Conservation (phyloP, 1,284 basidiomycete genomes). For the Meripilus lineatus region DNA sequence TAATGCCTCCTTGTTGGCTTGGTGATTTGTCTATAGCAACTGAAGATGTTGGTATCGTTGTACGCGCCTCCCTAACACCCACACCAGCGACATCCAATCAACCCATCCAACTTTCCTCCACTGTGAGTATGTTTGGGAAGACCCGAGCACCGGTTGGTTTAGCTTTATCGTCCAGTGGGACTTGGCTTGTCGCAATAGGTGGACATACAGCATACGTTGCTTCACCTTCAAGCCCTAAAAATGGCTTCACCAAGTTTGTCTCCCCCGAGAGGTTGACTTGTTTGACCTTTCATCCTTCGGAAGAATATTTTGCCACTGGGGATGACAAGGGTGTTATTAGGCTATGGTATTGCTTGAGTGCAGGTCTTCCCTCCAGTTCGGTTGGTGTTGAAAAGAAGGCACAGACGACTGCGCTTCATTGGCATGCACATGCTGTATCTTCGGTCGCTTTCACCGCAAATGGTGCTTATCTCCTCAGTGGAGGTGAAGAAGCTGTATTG, state of each 20-base stretch:
- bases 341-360: slow-evolving; percentile 88
- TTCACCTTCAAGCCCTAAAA: slow-evolving; percentile 44
- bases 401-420: slow-evolving; percentile 87
- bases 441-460: slow-evolving; percentile 86
- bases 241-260: slow-evolving; percentile 84
- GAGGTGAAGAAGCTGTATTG: slow-evolving; percentile 93
- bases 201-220: slow-evolving; percentile 83
- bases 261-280: slow-evolving; percentile 80
- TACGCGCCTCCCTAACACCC: slow-evolving; percentile 55
- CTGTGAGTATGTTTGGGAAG: slow-evolving; percentile 61
- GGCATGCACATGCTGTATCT: slow-evolving; percentile 96
- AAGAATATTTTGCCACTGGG: slow-evolving; percentile 94
- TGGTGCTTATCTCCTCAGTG: slow-evolving; percentile 90
- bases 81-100: slow-evolving; percentile 37
- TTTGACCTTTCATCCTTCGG: slow-evolving; percentile 84
- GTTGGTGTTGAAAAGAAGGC: slow-evolving; percentile 66
- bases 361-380: slow-evolving; percentile 44
- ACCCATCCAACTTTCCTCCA: slow-evolving; percentile 44
- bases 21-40: slow-evolving; percentile 7
- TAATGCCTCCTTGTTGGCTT: neutral
- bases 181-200: slow-evolving; percentile 79
- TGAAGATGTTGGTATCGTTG: slow-evolving; percentile 52
- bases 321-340: slow-evolving; percentile 84
- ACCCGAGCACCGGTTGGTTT: slow-evolving; percentile 62
- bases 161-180: slow-evolving; percentile 71